Evolutionary conservation across 257 asterid genomes (phyloP).

Genomic region (Nemophila menziesii): DNA sequence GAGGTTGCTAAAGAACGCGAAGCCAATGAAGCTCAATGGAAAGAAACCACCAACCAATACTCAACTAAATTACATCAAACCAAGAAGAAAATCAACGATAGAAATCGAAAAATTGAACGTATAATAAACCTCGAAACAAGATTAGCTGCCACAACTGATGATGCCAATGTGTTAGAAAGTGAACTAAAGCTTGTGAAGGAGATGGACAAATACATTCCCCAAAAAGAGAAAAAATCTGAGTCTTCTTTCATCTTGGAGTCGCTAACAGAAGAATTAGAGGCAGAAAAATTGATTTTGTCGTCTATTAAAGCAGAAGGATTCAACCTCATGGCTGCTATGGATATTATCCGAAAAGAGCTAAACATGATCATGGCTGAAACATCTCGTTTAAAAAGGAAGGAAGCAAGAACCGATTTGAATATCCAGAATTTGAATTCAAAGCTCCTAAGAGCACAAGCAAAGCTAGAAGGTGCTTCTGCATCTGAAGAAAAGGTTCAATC

Average conservation of each 20-base stretch:
- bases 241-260: slow-evolving; percentile 22
- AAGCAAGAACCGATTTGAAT: slow-evolving; percentile 36
- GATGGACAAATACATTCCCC: slow-evolving; percentile 18
- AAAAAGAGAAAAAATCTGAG: slow-evolving; percentile 12
- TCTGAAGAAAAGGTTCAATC: slow-evolving; percentile 48
- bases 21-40: slow-evolving; percentile 42
- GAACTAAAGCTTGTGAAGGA: slow-evolving; percentile 16
- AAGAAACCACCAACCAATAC: slow-evolving; percentile 26
- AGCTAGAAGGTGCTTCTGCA: slow-evolving; percentile 49
- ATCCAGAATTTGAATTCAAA: slow-evolving; percentile 53
- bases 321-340: slow-evolving; percentile 79
- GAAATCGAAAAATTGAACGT: slow-evolving; percentile 28
- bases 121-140: slow-evolving; percentile 33
- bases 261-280: slow-evolving; percentile 38
- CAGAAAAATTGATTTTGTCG: slow-evolving; percentile 35
- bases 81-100: slow-evolving; percentile 24
- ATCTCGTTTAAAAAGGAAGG: slow-evolving; percentile 34
- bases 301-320: slow-evolving; percentile 40
- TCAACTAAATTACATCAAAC: slow-evolving; percentile 31
- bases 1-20: slow-evolving; percentile 62
- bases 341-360: slow-evolving; percentile 47
- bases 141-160: slow-evolving; percentile 38
- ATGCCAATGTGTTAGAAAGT: slow-evolving; percentile 33
- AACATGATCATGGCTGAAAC: slow-evolving; percentile 39
- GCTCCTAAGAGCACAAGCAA: slow-evolving; percentile 53